Base-by-base conservation (phyloP, 768 basidiomycete species). In the Kwoniella mangroviensis region DNA sequence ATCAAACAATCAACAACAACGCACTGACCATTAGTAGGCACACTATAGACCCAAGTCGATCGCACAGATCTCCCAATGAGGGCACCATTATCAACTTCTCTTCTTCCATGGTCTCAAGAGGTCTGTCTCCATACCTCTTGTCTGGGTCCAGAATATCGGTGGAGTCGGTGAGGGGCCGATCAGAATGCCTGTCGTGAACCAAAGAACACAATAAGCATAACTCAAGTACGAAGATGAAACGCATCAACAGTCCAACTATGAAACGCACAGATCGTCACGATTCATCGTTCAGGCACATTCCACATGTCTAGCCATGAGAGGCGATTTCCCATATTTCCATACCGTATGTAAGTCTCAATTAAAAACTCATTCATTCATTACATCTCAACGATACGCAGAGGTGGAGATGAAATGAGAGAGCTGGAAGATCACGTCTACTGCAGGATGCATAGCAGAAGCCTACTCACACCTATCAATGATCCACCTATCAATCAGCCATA, bases 1-100 rank as follows among this genome's bases (percentile, higher is more conserved):
- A 60, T 60, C 58, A 60, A 60, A 60, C 41, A 21, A 26, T 34
- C 13, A 43, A 26, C 41, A 41, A 45, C 58, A 43, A 22, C 58
- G 41, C 58, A 60, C 58, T 19, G 58, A 60, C 40, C 58, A 21
- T n/a, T 17, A 7, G 43, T 43, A 42, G 58, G 41, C 56, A 43
- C 58, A 9, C 3, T 9, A 60, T 26, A 0, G 21, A 17, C 49
- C 11, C 49, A 17, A 17, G 49, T 51, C 49, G 49, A 42, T n/a
- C 41, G 58, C 56, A 57, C 26, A 17, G 56, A 57, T 57, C 56
- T 24, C 56, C 26, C 13, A 34, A 34, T 34, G 34, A 34, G 34
- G 34, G 34, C 5, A 34, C 34, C 34, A 7, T 34, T 7, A 34
- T 34, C 34, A 34, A 4, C 34, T 34, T 34, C 34, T 34, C 9